These are phyloP conservation scores for Podila epigama DNA, from an alignment of 192 early-diverging fungal species.

Conservation along the genomic window DNA sequence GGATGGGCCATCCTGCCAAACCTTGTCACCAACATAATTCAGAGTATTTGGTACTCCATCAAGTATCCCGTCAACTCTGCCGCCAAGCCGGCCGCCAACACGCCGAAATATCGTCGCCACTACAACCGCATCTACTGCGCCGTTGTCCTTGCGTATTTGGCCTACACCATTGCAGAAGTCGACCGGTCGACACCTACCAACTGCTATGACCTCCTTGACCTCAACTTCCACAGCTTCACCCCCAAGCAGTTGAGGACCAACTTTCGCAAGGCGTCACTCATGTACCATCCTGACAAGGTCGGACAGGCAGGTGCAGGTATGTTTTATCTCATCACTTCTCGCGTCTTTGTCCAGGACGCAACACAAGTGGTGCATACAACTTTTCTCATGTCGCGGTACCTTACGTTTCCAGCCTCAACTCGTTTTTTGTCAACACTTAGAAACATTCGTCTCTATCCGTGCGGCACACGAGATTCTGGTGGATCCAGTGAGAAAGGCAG, in stretches of 20 bases:
- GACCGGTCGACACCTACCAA: slow-evolving; percentile 35
- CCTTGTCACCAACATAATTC: slow-evolving; percentile 46
- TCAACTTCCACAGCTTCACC: slow-evolving; percentile 41
- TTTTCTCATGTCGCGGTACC: too few species aligned
- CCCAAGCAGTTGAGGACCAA: slow-evolving; percentile 45
- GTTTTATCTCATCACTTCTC: neutral
- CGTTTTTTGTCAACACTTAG: slow-evolving; percentile 1
- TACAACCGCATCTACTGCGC: slow-evolving; percentile 51
- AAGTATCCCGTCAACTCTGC: slow-evolving; percentile 45
- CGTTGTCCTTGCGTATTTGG: slow-evolving; percentile 50
- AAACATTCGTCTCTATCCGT: slow-evolving; percentile 39
- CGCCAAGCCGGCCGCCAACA: slow-evolving; percentile 43
- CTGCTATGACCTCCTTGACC: slow-evolving; percentile 48
- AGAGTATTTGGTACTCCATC: slow-evolving; percentile 49
- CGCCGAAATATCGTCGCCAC: slow-evolving; percentile 46
- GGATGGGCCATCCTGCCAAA: slow-evolving; percentile 51
- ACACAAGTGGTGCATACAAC: too few species aligned
- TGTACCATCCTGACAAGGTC: slow-evolving; percentile 50
- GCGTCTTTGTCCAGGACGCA: neutral
- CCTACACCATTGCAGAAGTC: slow-evolving; percentile 53
- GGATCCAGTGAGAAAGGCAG: slow-evolving; percentile 37
- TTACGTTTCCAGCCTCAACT: too few species aligned
- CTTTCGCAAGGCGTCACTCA: slow-evolving; percentile 48
- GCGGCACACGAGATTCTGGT: slow-evolving; percentile 46
- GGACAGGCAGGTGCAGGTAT: slow-evolving; percentile 33